Conservation (phyloP, 2,329 filamentous ascomycete species). For the Exophiala phaeomuriformis region DNA sequence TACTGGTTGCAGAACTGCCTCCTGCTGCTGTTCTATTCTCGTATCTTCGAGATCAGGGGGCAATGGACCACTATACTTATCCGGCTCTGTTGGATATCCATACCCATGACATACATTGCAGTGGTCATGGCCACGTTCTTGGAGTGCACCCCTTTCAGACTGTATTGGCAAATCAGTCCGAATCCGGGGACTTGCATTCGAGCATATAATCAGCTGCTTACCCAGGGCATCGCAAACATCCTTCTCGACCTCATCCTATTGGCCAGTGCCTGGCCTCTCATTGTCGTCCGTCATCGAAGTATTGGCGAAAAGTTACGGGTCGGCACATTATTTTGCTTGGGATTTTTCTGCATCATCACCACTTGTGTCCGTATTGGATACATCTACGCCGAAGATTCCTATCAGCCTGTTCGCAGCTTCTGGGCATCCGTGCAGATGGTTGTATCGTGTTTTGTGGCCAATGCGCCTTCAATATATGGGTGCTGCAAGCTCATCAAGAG, state of each 20-base stretch:
- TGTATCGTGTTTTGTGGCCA: slow-evolving; percentile 33
- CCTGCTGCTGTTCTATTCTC: slow-evolving; percentile 27
- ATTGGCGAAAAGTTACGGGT: slow-evolving; percentile 31
- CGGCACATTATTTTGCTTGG: slow-evolving; percentile 34
- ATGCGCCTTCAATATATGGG: slow-evolving; percentile 34
- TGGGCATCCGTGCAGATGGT: slow-evolving; percentile 38
- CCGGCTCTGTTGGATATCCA: slow-evolving; percentile 27
- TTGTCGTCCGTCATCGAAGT: slow-evolving; percentile 21
- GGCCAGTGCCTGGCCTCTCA: slow-evolving; percentile 30
- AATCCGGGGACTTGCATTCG: slow-evolving; percentile 33
- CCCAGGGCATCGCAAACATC: slow-evolving; percentile 33
- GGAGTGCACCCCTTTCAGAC: slow-evolving; percentile 42
- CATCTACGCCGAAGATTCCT: slow-evolving; percentile 33
- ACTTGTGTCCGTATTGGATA: slow-evolving; percentile 36
- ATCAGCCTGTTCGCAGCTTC: slow-evolving; percentile 34
- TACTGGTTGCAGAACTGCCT: slow-evolving; percentile 28
- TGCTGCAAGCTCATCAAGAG: slow-evolving; percentile 15
- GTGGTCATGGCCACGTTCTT: slow-evolving; percentile 33
- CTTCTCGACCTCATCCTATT: slow-evolving; percentile 31
- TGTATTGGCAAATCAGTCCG: slow-evolving; percentile 52
- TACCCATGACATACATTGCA: slow-evolving; percentile 30
- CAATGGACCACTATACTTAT: slow-evolving; percentile 25
- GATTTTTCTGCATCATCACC: slow-evolving; percentile 37
- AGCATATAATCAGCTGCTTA: slow-evolving; percentile 32
- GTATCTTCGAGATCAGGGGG: slow-evolving; percentile 23